These are phyloP conservation scores for Trichosporon sp. DNA, from an alignment of 1,284 basidiomycete genomes.

Conservation along the genomic window DNA sequence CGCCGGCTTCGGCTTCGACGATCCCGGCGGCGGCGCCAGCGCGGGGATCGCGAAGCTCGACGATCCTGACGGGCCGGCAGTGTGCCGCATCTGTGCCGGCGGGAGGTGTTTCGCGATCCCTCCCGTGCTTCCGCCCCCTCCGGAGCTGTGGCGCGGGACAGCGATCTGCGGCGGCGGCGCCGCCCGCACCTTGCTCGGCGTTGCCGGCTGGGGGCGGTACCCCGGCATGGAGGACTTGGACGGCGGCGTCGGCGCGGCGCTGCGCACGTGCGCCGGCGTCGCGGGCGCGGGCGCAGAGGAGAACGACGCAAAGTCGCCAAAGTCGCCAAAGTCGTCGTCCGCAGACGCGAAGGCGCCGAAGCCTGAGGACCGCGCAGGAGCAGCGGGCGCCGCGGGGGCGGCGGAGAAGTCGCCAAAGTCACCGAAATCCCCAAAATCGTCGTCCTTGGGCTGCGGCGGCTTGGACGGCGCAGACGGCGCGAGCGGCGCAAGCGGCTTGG, in stretches of 20 bases:
- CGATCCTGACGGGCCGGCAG: not conserved
- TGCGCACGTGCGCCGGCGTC: not conserved
- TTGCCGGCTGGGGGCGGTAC: not conserved
- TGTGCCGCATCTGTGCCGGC: not conserved
- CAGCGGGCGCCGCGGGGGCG: not conserved
- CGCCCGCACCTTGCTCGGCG: not conserved
- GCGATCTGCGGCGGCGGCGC: not conserved
- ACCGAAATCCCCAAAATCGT: not conserved
- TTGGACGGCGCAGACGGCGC: not conserved
- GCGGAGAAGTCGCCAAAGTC: constrained; percentile 17
- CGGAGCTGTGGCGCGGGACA: not conserved
- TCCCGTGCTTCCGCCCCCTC: too few species aligned
- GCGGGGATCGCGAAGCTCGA: not conserved
- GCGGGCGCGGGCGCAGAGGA: not conserved
- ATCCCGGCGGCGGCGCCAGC: not conserved
- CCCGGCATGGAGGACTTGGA: not conserved
- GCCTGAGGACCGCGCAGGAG: not conserved
- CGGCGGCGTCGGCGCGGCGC: not conserved
- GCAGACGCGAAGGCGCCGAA: constrained; percentile 11
- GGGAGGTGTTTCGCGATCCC: not conserved
- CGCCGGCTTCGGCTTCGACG: not conserved
- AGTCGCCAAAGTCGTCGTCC: constrained; percentile 18
- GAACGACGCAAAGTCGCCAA: constrained; percentile 15
- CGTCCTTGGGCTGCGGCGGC: not conserved
- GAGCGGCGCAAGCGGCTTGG: not conserved